Evolutionary conservation across 148 eudicot genomes (phyloP), one percentile per base, ranked within the genome.

Genomic region (Pharnaceum exiguum): DNA sequence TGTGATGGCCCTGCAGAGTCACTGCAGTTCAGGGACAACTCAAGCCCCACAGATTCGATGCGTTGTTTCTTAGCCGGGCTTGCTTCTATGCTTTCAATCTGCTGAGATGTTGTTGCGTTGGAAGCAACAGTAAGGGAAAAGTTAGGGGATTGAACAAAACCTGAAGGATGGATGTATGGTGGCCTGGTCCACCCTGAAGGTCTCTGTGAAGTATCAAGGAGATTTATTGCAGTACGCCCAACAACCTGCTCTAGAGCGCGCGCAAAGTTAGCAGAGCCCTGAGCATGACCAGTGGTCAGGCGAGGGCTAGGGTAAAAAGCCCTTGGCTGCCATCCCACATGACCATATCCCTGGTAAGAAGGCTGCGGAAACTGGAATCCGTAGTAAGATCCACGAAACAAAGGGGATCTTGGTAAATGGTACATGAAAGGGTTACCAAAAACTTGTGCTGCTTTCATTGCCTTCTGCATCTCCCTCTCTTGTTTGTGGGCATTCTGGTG

Each of bases 401-500:
- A 29, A 22, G 48, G 73, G 17, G 57, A 13, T 31, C 47, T 25
- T 15, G 47, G 31, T 5, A 37, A 15, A 22, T 43, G 25, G 43
- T 36, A 37, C n/a, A 40, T 15, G 35, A 60, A 28, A 26, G 55
- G 53, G 29, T 8, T 59, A 1, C 52, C 40, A 33, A 31, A 13
- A 9, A 40, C 53, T 1, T 49, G 35, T 9, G 63, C 63, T 17
- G 18, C 68, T 56, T 70, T 50, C 59, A 57, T 57, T 4, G 49
- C 68, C 12, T 29, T 58, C 33, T 63, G 63, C 25, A 63, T 32
- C 35, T 63, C 66, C 39, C 77, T 47, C 47, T 73, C 73, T 15
- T 44, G 36, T 46, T 40, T 73, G 66, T 73, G 77, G 19, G 62
- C 73, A 27, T 68, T 73, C 52, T 68, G 73, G 51, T 73, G 77